A percentile compares a stretch with the other conserved stretches of the same genome.
Evolutionary conservation across 2,329 filamentous ascomycete species (phyloP).

Genomic region (Calonectria multiphialidica): DNA sequence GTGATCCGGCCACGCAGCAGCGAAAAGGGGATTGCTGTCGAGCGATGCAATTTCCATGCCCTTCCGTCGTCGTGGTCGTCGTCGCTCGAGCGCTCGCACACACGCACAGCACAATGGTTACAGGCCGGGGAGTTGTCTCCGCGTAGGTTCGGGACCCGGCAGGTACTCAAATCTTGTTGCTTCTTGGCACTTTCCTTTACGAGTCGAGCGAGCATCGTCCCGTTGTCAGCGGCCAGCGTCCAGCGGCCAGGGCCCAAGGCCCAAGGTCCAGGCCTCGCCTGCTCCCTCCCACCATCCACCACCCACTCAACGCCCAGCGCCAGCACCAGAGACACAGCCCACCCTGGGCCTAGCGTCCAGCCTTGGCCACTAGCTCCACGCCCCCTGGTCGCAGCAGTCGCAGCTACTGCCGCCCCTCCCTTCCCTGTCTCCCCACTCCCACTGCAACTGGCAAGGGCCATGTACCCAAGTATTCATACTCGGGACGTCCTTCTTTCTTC

Average conservation of each 20-base stretch:
- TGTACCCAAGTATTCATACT: slow-evolving; percentile 23
- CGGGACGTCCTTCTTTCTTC: slow-evolving; percentile 16
- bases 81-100: background rate
- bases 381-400: slow-evolving; percentile 15
- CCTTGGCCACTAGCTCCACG: slow-evolving; percentile 9
- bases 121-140: background rate
- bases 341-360: background rate
- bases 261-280: background rate
- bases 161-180: slow-evolving; percentile 11
- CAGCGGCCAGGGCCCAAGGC: background rate
- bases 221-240: background rate
- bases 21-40: background rate
- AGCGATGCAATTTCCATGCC: background rate
- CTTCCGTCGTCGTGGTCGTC: background rate
- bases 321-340: background rate
- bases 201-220: slow-evolving; percentile 7
- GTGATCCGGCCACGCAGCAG: background rate
- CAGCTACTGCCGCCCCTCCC: slow-evolving; percentile 21
- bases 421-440: slow-evolving; percentile 12
- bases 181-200: slow-evolving; percentile 8
- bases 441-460: slow-evolving; percentile 21
- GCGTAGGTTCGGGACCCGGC: slow-evolving; percentile 5
- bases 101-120: background rate
- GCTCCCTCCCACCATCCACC: background rate
- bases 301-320: background rate